These are phyloP conservation scores for Phytophthora hibernalis DNA, from an alignment of 352 stramenopile genomes.

Conservation along the genomic window DNA sequence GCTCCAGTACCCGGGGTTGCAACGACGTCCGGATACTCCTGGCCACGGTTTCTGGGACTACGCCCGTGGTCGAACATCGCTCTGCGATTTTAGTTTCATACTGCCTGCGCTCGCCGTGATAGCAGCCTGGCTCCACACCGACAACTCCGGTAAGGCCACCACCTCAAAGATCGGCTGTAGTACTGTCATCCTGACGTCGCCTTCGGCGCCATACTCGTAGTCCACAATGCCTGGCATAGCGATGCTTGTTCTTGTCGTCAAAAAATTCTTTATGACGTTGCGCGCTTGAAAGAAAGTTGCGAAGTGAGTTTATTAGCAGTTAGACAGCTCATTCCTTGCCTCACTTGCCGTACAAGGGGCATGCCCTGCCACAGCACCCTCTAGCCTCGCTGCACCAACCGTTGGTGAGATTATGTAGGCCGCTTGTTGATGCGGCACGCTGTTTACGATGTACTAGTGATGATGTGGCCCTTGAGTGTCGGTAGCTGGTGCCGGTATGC, in stretches of 20 bases:
- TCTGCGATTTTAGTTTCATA: no score
- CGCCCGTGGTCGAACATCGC: no score
- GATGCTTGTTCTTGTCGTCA: constrained; percentile 15
- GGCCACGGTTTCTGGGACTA: constrained; percentile 12
- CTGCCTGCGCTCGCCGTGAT: no score
- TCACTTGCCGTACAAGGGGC: no score
- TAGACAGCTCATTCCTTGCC: not conserved
- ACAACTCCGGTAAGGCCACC: not conserved
- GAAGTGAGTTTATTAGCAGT: not conserved
- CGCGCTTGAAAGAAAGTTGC: not conserved
- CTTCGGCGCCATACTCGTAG: constrained; percentile 13
- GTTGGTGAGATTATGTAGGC: no score
- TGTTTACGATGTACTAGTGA: no score
- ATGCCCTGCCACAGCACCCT: no score
- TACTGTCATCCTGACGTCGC: constrained; percentile 18
- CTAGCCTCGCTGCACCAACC: no score
- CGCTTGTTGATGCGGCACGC: no score
- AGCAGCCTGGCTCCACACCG: constrained; percentile 15
- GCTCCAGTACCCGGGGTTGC: constrained; percentile 17
- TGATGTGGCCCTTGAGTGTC: no score
- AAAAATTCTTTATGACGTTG: constrained; percentile 24
- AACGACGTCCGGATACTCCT: constrained; percentile 15
- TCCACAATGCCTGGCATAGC: constrained; percentile 10
- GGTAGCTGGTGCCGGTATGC: no score
- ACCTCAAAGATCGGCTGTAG: constrained; percentile 20